These are phyloP conservation scores for Letharia lupina DNA, from an alignment of 495 filamentous ascomycete genomes.

Conservation along the genomic window DNA sequence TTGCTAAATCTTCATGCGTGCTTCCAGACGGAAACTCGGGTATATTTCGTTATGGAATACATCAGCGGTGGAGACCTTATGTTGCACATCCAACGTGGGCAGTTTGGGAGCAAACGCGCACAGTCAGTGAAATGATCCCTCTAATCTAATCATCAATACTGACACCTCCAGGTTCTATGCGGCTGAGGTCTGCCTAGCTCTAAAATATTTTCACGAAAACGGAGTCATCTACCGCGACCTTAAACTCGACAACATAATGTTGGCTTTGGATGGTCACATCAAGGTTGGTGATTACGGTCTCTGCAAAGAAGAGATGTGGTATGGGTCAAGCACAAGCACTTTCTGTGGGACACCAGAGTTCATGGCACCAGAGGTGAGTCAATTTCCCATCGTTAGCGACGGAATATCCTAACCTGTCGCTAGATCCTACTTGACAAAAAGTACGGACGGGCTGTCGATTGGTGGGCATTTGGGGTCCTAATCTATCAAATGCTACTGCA, in stretches of 20 bases:
- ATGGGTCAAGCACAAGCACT: conserved; percentile 90
- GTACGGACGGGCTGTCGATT: conserved; percentile 97
- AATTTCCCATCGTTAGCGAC: neutral
- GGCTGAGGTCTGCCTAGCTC: conserved; percentile 88
- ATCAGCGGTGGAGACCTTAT: conserved; percentile 98
- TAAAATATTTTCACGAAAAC: conserved; percentile 99
- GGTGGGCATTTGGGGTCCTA: conserved; percentile 99
- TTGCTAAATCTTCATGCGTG: conserved; percentile 91
- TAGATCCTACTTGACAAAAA: conserved; percentile 97
- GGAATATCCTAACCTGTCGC: neutral
- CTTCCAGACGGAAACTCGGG: conserved; percentile 97
- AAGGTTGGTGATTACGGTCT: conserved; percentile 98
- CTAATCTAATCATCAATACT: conserved; percentile 1
- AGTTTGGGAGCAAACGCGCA: conserved; percentile 90
- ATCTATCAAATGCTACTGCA: conserved; percentile 99
- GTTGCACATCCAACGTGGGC: conserved; percentile 95
- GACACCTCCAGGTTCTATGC: conserved; percentile 74
- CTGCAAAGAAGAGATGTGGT: conserved; percentile 99
- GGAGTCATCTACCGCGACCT: conserved; percentile 99
- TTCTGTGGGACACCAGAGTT: conserved; percentile 99
- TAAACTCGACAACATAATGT: conserved; percentile 96
- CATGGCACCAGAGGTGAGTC: conserved; percentile 91
- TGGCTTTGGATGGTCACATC: conserved; percentile 95
- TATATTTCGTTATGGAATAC: conserved; percentile 99
- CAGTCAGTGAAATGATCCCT: conserved; percentile 55